phyloP scores from a whole-genome alignment of 2,329 filamentous ascomycete genomes.

The Colletotrichum eremochloae region DNA sequence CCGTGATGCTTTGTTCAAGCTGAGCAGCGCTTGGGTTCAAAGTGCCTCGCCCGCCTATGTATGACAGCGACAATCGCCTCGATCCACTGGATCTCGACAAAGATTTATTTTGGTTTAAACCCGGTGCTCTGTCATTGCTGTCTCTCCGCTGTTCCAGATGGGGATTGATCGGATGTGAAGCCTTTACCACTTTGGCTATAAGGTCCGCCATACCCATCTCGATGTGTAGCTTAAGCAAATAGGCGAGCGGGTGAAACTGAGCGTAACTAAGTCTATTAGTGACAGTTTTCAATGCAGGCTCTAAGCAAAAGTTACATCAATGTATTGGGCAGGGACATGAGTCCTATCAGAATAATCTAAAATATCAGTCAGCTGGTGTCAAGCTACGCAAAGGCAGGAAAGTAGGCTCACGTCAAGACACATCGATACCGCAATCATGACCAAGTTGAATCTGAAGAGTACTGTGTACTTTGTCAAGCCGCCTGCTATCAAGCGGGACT shows the following conservation, averaged over 20 bases:
- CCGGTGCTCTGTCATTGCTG: background rate
- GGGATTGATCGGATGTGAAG: slow-evolving; percentile 50
- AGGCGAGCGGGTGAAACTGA: slow-evolving; percentile 60
- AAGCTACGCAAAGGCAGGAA: fast-evolving
- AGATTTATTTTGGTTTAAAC: background rate
- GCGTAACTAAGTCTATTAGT: slow-evolving; percentile 44
- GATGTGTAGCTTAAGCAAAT: slow-evolving; percentile 63
- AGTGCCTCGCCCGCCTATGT: background rate
- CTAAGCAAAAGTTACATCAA: slow-evolving; percentile 44
- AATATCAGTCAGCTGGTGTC: background rate
- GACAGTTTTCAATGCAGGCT: background rate
- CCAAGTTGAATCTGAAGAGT: slow-evolving; percentile 53
- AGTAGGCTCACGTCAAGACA: slow-evolving; percentile 46
- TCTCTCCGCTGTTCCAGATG: slow-evolving; percentile 11
- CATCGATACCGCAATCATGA: slow-evolving; percentile 46
- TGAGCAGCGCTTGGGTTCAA: background rate
- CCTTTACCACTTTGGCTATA: slow-evolving; percentile 53
- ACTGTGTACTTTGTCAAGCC: slow-evolving; percentile 63
- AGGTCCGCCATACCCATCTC: slow-evolving; percentile 65
- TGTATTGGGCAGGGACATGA: slow-evolving; percentile 48
- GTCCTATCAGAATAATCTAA: slow-evolving; percentile 42
- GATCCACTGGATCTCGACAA: slow-evolving; percentile 7
- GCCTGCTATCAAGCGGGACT: slow-evolving; percentile 58
- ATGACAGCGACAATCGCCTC: slow-evolving; percentile 4
- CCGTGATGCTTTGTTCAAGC: background rate